Conservation (phyloP, 148 eudicot genomes). For the Rhododendron vialii region DNA sequence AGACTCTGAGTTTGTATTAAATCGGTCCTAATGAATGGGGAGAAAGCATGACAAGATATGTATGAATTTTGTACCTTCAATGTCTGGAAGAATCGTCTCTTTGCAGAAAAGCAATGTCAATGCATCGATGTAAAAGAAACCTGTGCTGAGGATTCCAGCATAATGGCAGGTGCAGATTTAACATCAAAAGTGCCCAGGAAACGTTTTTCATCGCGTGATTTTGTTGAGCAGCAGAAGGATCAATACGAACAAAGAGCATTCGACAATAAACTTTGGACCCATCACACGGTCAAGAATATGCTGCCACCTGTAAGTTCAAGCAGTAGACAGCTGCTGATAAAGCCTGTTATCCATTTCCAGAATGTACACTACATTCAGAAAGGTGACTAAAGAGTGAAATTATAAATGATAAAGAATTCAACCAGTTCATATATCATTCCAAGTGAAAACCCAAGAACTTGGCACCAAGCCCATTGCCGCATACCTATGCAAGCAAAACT, state of each 20-base stretch:
- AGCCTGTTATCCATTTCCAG: conserved; percentile 87
- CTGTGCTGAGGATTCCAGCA: not conserved
- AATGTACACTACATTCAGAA: conserved; percentile 55
- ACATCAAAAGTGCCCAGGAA: conserved; percentile 6
- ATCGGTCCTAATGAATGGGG: conserved; percentile 1
- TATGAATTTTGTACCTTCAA: conserved; percentile 4
- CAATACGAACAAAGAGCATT: conserved; percentile 54
- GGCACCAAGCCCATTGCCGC: not conserved
- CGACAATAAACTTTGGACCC: conserved; percentile 42
- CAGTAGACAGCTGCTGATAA: conserved; percentile 99
- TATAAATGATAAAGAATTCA: not conserved
- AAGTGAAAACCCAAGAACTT: not conserved
- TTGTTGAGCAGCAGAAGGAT: conserved; percentile 55
- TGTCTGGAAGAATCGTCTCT: not conserved
- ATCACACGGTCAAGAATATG: conserved; percentile 36
- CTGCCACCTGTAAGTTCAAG: conserved; percentile 99
- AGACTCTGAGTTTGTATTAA: not conserved
- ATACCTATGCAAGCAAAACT: not conserved
- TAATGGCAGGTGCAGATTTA: not conserved
- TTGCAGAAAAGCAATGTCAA: not conserved
- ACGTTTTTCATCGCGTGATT: conserved; percentile 29
- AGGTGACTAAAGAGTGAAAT: conserved; percentile 16
- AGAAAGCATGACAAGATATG: not conserved
- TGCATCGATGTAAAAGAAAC: not conserved
- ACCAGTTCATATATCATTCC: conserved; percentile 1